Base-by-base conservation (phyloP, 2,329 filamentous ascomycete species). In the Alternaria postmessia region DNA sequence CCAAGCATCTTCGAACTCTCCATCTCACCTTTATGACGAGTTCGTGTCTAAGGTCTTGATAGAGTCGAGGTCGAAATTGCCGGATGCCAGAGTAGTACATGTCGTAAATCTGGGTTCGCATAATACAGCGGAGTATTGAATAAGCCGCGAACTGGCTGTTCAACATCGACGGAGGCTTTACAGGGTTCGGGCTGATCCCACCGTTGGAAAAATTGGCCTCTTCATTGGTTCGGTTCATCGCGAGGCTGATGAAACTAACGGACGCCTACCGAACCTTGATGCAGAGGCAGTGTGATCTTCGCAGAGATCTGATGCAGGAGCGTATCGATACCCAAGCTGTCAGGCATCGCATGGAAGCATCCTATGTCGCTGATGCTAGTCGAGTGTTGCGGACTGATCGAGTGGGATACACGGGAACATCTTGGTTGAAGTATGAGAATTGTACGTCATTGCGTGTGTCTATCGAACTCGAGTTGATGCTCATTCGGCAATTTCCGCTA, bases 41-140 rank as follows among this genome's bases (percentile, higher is more conserved):
- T 48, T 48, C 1, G 18, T 48, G 0, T 36, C 18, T 11, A 48
- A 28, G 5, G 0, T 48, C 2, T n/a, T 48, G 28, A 3, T 4
- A 1, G 44, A 20, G 2, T 5, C 20, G 4, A 7, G 20, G n/a
- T 34, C 1, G 3, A 34, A 0, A 16, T 16, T 2, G n/a, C 20
- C 11, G 9, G 1, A 34, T 5, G 11, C 16, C 1, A 18, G 28
- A 18, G 11, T 48, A 8, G 2, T 34, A 34, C 44, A 34, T 0
- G 44, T 3, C 18, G 3, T 22, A 16, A n/a, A 20, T 6, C 5
- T 9, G 4, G 3, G 9, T 4, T 48, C 11, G 0, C 22, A 5
- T 34, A 22, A 16, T 3, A 5, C 16, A 3, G 9, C 5, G 7
- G 18, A 36, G 18, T 2, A n/a, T 8, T 7, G 11, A 12, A 4